Conservation (phyloP, 768 basidiomycete species). For the Hericium coralloides region DNA sequence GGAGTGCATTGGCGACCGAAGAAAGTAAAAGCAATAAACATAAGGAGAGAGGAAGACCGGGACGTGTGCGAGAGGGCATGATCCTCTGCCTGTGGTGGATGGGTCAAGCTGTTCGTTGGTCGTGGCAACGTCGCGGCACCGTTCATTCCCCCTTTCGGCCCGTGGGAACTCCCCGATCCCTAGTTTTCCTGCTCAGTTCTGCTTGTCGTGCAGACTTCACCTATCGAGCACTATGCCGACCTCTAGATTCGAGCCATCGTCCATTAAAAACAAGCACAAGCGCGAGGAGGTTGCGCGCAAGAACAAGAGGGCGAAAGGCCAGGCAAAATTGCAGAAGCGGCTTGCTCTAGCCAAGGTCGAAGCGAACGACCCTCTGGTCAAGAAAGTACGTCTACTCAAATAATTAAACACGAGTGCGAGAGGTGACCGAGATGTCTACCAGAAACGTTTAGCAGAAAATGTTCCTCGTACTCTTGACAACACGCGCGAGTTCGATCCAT, state of each 20-base stretch:
- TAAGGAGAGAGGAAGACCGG: slow-evolving; percentile 22
- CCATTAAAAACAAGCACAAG: slow-evolving; percentile 84
- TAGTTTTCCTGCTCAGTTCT: neutral
- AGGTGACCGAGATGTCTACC: neutral
- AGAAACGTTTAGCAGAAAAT: slow-evolving; percentile 83
- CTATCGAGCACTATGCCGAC: slow-evolving; percentile 36
- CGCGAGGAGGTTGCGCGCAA: slow-evolving; percentile 70
- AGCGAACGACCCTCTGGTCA: slow-evolving; percentile 62
- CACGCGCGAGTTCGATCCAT: slow-evolving; percentile 76
- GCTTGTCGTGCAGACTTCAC: neutral
- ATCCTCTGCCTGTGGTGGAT: neutral
- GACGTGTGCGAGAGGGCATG: slow-evolving; percentile 1
- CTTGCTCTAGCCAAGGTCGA: slow-evolving; percentile 74
- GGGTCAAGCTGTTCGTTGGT: neutral
- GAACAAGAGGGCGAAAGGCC: slow-evolving; percentile 66
- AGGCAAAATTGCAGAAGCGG: slow-evolving; percentile 73
- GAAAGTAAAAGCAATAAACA: slow-evolving; percentile 32
- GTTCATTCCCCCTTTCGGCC: neutral
- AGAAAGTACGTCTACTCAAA: slow-evolving; percentile 49
- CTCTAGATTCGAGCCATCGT: slow-evolving; percentile 48
- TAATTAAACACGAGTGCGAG: neutral
- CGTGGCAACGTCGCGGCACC: neutral
- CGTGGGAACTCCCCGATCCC: neutral
- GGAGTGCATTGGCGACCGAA: slow-evolving; percentile 61
- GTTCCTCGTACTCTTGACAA: slow-evolving; percentile 91